These are phyloP conservation scores for Geosiphon pyriformis DNA, from an alignment of 192 early-diverging fungal species.

Conservation along the genomic window DNA sequence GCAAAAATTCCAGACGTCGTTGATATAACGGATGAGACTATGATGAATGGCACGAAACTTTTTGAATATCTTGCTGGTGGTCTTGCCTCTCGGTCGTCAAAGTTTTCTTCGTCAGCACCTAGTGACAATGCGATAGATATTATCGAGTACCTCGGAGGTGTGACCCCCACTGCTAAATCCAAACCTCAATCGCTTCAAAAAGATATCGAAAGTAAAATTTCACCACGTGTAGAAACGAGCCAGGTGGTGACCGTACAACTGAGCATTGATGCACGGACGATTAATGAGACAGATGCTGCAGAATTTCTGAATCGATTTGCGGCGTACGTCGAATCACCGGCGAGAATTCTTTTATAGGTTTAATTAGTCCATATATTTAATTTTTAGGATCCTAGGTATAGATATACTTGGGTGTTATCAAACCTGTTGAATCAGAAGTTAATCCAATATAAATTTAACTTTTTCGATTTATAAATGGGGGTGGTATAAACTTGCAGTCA, in stretches of 20 bases:
- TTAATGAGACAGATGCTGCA: conserved; percentile 38
- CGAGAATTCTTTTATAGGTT: conserved; percentile 24
- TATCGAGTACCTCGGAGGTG: conserved; percentile 42
- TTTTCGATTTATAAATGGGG: too few species aligned
- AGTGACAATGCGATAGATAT: conserved; percentile 33
- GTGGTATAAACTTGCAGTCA: too few species aligned
- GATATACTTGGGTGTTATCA: too few species aligned
- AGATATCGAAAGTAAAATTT: conserved; percentile 30
- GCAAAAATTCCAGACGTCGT: conserved; percentile 30
- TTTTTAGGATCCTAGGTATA: too few species aligned
- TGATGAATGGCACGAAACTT: conserved; percentile 31
- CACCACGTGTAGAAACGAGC: conserved; percentile 28
- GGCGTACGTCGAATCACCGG: conserved; percentile 49
- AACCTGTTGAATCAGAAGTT: too few species aligned
- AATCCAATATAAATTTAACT: too few species aligned
- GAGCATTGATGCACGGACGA: conserved; percentile 38
- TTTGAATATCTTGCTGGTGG: conserved; percentile 39
- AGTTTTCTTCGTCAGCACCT: conserved; percentile 24
- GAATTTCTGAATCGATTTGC: conserved; percentile 44
- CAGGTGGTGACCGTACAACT: conserved; percentile 43
- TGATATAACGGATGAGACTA: conserved; percentile 27
- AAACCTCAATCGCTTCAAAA: conserved; percentile 29
- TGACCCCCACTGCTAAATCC: conserved; percentile 29
- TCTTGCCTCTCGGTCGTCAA: conserved; percentile 24
- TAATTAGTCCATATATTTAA: too few species aligned